These are phyloP conservation scores for Apiospora pterosperma DNA, from an alignment of 2,329 filamentous ascomycete species.

Conservation along the genomic window DNA sequence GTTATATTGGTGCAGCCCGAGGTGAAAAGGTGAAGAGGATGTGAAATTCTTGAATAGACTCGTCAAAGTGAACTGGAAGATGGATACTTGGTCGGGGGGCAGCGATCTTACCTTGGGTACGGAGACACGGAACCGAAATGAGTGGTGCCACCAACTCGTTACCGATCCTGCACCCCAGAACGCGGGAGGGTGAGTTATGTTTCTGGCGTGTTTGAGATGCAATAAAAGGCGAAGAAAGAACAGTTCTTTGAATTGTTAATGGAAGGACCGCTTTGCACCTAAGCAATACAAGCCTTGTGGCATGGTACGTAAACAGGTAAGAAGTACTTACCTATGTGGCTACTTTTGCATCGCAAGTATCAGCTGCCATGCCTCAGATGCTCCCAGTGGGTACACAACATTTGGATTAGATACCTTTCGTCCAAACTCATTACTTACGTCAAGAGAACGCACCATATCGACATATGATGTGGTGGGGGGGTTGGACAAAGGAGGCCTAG, in stretches of 20 bases:
- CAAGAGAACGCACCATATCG: not conserved
- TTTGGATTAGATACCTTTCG: not conserved
- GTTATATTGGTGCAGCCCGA: not conserved
- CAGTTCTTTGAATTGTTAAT: too few species aligned
- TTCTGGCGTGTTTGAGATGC: slow-evolving; percentile 10
- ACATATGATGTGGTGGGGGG: not conserved
- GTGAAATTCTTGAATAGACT: not conserved
- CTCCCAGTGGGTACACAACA: not conserved
- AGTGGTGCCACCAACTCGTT: slow-evolving; percentile 11
- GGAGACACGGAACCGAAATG: slow-evolving; percentile 13
- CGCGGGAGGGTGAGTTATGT: slow-evolving; percentile 3
- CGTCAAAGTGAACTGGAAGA: not conserved
- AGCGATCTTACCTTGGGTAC: not conserved
- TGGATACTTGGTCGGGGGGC: not conserved
- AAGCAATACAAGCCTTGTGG: not conserved
- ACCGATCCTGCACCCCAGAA: not conserved
- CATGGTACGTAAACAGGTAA: not conserved
- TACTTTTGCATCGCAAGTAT: not conserved
- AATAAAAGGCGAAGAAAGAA: not conserved
- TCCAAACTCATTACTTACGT: not conserved
- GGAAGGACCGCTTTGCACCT: not conserved
- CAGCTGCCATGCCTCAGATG: not conserved
- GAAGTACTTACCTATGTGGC: not conserved
- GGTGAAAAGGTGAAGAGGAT: not conserved
- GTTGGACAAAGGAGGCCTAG: not conserved